Percentiles rank a stretch among this genome's conserved stretches.
Conservation (phyloP, 805 yeast genomes). For the Lipomyces orientalis region DNA sequence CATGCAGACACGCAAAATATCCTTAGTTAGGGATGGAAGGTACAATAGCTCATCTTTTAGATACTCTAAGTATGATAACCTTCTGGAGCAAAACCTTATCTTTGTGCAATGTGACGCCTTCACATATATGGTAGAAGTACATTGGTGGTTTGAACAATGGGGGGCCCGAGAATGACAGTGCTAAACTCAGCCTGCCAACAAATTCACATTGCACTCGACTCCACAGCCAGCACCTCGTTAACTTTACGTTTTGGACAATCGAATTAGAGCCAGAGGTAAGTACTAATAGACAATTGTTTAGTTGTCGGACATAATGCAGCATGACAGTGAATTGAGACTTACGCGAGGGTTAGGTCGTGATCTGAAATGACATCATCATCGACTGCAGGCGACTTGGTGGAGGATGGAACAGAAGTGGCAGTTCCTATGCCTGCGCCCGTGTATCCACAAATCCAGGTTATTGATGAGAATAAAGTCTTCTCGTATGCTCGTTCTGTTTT, state of each 20-base stretch:
- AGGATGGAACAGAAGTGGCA: neutral
- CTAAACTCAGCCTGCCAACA: too few relatives aligned
- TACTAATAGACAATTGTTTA: neutral
- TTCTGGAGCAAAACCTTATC: too few relatives aligned
- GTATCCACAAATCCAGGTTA: conserved; percentile 51
- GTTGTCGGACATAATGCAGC: neutral
- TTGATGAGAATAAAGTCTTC: conserved; percentile 59
- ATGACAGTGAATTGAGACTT: neutral
- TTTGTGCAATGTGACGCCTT: too few relatives aligned
- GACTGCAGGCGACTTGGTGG: neutral
- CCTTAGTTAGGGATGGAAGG: neutral
- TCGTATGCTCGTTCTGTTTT: conserved; percentile 43
- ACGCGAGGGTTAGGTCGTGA: neutral
- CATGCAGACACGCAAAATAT: neutral
- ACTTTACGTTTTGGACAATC: neutral
- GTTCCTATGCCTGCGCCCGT: neutral
- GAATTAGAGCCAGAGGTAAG: neutral
- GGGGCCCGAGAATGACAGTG: too few relatives aligned
- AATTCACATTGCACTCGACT: neutral
- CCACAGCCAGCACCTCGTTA: neutral
- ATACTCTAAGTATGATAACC: too few relatives aligned
- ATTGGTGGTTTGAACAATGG: neutral
- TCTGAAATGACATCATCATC: conserved; percentile 8
- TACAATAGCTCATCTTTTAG: too few relatives aligned
- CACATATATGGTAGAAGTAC: neutral